phyloP scores from a whole-genome alignment of 192 early-diverging fungal species.

The Umbelopsis sp. region DNA sequence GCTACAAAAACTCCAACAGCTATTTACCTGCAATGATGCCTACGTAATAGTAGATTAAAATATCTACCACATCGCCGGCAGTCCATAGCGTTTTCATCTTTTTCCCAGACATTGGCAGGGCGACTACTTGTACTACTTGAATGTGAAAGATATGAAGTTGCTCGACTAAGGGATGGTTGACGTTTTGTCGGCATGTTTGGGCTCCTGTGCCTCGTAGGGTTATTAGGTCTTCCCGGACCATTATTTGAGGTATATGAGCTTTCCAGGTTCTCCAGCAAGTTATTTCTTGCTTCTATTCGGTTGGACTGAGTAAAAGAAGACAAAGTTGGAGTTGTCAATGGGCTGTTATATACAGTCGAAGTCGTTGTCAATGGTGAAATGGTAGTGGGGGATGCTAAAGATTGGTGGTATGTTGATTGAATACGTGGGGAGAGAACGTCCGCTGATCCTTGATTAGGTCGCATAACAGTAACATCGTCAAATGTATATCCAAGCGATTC shows the following conservation, averaged over 20 bases:
- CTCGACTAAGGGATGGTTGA: neutral
- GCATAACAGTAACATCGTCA: neutral
- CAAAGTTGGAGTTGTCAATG: neutral
- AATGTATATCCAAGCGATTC: neutral
- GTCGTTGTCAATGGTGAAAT: neutral
- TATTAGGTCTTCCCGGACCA: too few species aligned
- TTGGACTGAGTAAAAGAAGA: neutral
- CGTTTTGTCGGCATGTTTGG: neutral
- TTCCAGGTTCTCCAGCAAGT: neutral
- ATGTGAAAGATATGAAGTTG: neutral
- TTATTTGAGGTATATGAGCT: neutral
- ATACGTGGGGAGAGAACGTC: too few species aligned
- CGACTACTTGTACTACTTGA: neutral
- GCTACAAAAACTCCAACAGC: neutral
- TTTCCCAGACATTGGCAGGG: constrained; percentile 15
- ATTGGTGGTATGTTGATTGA: neutral
- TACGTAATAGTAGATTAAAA: constrained; percentile 20
- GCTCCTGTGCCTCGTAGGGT: neutral
- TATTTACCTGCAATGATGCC: constrained; percentile 26
- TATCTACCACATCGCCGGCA: constrained; percentile 19
- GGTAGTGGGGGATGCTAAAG: neutral
- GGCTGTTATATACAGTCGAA: neutral
- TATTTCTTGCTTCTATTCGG: neutral
- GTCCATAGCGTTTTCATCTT: constrained; percentile 17
- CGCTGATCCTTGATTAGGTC: neutral